These are phyloP conservation scores for Noccaea caerulescens DNA, from an alignment of 345 rosid genomes.

Conservation along the genomic window DNA sequence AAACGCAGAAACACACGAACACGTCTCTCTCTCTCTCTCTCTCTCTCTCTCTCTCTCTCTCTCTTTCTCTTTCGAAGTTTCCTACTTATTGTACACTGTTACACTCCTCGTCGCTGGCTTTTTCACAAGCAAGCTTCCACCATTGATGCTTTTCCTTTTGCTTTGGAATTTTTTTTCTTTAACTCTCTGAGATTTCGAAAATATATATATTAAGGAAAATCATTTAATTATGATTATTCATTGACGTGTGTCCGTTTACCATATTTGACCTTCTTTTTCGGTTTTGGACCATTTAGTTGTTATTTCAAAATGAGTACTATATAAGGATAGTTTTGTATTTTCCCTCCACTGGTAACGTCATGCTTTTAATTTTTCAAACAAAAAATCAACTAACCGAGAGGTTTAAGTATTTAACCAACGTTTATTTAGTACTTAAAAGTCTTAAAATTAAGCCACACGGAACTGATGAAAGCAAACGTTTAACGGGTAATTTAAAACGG, in stretches of 20 bases:
- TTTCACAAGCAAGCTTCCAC: conserved; percentile 23
- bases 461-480: conserved; percentile 15
- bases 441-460: conserved; percentile 36
- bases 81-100: conserved; percentile 7
- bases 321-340: conserved; percentile 25
- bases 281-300: conserved; percentile 15
- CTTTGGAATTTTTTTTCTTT: conserved; percentile 3
- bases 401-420: too few species aligned
- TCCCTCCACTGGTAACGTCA: neutral
- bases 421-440: conserved; percentile 13
- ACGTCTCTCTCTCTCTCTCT: conserved; percentile 33
- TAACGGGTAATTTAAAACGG: conserved; percentile 26
- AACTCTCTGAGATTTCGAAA: conserved; percentile 21
- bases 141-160: conserved; percentile 26
- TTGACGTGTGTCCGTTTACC: conserved; percentile 43
- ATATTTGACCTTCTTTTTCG: conserved; percentile 31
- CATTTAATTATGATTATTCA: neutral
- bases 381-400: neutral
- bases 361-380: neutral
- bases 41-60: conserved; percentile 33
- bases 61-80: neutral
- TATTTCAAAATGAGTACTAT: neutral
- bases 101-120: conserved; percentile 30
- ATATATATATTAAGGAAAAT: neutral
- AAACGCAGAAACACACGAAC: conserved; percentile 2